phyloP scores from a whole-genome alignment of 164 flowering plant species.

The Stephania japonica region DNA sequence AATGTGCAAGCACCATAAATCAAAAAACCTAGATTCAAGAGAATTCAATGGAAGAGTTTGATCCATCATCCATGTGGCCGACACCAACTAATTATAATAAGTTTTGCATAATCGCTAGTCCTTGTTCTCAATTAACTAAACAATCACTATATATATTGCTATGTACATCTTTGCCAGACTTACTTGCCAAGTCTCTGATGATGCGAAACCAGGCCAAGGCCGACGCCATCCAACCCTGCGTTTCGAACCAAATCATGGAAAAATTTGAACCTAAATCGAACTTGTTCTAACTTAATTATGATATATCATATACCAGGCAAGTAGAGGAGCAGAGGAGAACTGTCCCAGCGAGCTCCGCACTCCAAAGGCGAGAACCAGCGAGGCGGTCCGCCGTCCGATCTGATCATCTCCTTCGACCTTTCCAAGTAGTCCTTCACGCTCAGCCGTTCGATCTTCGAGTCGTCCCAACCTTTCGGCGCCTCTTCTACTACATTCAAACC shows the following conservation, averaged over 20 bases:
- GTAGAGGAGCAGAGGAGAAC: constrained; percentile 49
- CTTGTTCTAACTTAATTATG: neutral
- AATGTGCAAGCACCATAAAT: constrained; percentile 60
- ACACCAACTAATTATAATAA: too few species aligned
- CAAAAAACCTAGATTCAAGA: constrained; percentile 44
- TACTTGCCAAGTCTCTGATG: constrained; percentile 45
- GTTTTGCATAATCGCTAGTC: neutral
- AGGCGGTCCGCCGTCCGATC: constrained; percentile 55
- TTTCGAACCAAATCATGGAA: neutral
- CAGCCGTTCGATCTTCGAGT: constrained; percentile 14
- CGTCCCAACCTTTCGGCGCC: constrained; percentile 5
- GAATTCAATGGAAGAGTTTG: neutral
- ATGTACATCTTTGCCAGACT: constrained; percentile 7
- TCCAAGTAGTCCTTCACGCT: constrained; percentile 40
- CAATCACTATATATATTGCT: too few species aligned
- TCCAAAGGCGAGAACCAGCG: constrained; percentile 70
- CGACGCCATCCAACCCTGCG: constrained; percentile 46
- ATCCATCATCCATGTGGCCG: too few species aligned
- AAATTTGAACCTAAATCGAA: neutral
- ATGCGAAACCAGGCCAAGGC: constrained; percentile 42
- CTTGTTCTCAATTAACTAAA: neutral
- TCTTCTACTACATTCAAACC: too few species aligned
- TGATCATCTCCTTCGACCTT: constrained; percentile 29
- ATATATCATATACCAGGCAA: constrained; percentile 39
- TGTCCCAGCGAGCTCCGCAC: constrained; percentile 23